Base-by-base conservation (phyloP, 2,329 filamentous ascomycete species). In the Cladosporium cucumerinum region DNA sequence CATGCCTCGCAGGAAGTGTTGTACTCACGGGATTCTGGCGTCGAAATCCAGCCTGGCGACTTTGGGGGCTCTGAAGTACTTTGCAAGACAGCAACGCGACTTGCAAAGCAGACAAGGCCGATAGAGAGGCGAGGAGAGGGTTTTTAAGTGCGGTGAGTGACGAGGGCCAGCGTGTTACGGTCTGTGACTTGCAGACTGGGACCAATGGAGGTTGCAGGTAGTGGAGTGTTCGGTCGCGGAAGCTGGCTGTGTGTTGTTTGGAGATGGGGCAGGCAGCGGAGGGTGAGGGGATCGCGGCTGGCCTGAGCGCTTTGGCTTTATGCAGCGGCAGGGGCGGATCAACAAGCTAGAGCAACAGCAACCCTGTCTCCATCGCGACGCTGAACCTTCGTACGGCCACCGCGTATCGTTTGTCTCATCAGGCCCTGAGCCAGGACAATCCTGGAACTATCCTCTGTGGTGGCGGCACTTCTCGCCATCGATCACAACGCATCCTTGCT, bases 11-110 rank as follows among this genome's bases (percentile, higher is more conserved):
- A 46, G 34, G 49, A 25, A 34, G 49, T n/a, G 34, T 36, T 2
- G 26, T 51, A 69, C 72, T 69, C 64, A 73, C 86, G 94, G 92
- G 84, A 97, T 91, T 84, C 93, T 91, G 84, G 93, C 93, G 91
- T 97, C 93, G 95, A 96, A 97, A 92, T 97, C 93, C 93, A 97
- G 93, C 86, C 92, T 97, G 92, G 85, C 92, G 89, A 90, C 88
- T 83, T 79, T 80, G 81, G 82, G 83, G 85, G 85, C 87, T 89
- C 89, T 91, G 87, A 86, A 87, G 87, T 80, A 79, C 83, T 82
- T 82, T 82, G 82, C 82, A 80, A 84, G 81, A 66, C 67, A 63
- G 63, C 65, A 65, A 52, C 54, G 61, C 61, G 61, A 64, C 61
- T 64, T 62, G 60, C 60, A 62, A 52, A 62, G 49, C 60, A 62